Percentiles rank a stretch among this genome's conserved stretches.
These are phyloP conservation scores for Pyracantha coccinea DNA, from an alignment of 331 rosid species.

Conservation along the genomic window DNA sequence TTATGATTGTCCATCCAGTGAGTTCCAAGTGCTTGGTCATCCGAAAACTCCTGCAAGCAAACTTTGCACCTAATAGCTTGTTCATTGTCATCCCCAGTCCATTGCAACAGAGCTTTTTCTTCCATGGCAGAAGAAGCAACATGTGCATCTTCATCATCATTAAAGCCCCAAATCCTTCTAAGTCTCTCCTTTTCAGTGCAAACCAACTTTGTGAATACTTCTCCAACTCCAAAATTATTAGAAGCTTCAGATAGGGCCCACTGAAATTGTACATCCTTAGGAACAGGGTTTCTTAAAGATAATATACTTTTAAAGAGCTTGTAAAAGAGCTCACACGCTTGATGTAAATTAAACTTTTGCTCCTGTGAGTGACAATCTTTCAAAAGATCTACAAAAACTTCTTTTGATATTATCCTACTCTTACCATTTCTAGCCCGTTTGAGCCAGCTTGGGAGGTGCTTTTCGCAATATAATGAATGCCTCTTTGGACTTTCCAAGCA, in stretches of 20 bases:
- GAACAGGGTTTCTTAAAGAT: constrained; percentile 82
- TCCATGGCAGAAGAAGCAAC: constrained; percentile 31
- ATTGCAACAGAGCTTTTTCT: constrained; percentile 46
- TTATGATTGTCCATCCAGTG: constrained; percentile 96
- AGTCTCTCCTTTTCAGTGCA: constrained; percentile 71
- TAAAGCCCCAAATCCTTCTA: constrained; percentile 67
- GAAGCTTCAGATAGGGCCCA: constrained; percentile 98
- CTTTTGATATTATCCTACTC: constrained; percentile 91
- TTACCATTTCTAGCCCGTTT: constrained; percentile 98
- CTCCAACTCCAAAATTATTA: constrained; percentile 54
- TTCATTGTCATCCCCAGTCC: constrained; percentile 35
- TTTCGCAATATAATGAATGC: constrained; percentile 75
- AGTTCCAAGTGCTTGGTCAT: constrained; percentile 69
- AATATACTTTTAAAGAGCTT: constrained; percentile 88
- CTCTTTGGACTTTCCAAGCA: constrained; percentile 79
- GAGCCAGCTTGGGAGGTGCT: constrained; percentile 96
- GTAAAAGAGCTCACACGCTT: constrained; percentile 92
- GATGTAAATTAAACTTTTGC: constrained; percentile 64
- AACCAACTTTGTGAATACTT: constrained; percentile 65
- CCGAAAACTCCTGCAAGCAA: constrained; percentile 59
- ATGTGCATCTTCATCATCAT: constrained; percentile 40
- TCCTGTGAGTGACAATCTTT: constrained; percentile 51
- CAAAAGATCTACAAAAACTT: constrained; percentile 82
- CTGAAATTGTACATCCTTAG: constrained; percentile 91
- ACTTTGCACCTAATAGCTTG: constrained; percentile 64